Evolutionary conservation across 345 rosid species (phyloP).

Genomic region (Aegle marmelos): DNA sequence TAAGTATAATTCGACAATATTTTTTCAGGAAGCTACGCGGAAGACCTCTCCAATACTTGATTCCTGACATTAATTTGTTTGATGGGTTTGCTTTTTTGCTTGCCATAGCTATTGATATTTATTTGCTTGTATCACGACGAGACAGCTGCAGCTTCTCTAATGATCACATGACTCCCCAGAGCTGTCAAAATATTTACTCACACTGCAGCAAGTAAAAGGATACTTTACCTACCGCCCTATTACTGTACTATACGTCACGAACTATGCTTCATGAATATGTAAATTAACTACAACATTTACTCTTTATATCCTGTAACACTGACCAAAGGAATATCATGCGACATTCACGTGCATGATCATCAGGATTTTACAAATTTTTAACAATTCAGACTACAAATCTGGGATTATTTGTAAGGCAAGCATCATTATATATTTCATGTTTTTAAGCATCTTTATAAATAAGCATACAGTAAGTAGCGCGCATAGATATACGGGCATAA

Average conservation of each 20-base stretch:
- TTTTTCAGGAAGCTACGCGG: no score
- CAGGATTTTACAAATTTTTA: not conserved
- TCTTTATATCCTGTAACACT: not conserved
- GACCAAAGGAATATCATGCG: not conserved
- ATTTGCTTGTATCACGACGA: not conserved
- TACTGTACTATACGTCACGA: not conserved
- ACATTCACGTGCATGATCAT: not conserved
- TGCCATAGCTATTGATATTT: not conserved
- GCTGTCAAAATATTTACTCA: not conserved
- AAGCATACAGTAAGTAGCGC: not conserved
- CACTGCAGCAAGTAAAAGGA: not conserved
- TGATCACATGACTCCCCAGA: conserved; percentile 6
- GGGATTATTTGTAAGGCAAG: not conserved
- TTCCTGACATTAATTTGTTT: not conserved
- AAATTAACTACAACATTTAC: not conserved
- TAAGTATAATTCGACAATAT: no score
- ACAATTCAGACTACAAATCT: no score
- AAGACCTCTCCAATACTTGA: not conserved
- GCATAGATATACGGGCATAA: not conserved
- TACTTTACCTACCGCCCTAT: not conserved
- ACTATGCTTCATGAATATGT: not conserved
- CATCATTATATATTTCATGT: not conserved
- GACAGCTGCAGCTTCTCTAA: not conserved
- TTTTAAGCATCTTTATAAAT: not conserved
- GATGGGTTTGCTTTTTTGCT: not conserved